Conservation (phyloP, 352 stramenopile species). For the Achlya hypogyna region DNA sequence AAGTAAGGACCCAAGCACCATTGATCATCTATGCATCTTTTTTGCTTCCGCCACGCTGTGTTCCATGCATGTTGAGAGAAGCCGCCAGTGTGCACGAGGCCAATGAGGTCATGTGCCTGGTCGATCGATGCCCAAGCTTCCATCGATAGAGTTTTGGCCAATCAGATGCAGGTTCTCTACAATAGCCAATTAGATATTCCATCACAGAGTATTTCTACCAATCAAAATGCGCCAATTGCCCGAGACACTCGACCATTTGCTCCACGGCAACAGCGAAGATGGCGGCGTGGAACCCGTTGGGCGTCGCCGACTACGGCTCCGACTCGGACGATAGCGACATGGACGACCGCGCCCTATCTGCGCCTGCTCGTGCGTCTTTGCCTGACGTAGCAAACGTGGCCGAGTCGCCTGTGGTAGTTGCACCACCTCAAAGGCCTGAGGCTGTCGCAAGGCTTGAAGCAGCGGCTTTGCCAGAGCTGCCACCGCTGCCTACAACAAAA, state of each 20-base stretch:
- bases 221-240: neutral
- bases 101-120: no score
- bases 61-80: no score
- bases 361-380: neutral
- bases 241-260: neutral
- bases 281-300: slow-evolving; percentile 29
- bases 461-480: neutral
- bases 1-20: no score
- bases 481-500: slow-evolving; percentile 24
- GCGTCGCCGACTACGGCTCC: slow-evolving; percentile 28
- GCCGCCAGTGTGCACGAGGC: no score
- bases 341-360: neutral
- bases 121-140: no score
- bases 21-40: no score
- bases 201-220: neutral
- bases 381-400: no score
- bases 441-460: slow-evolving; percentile 17
- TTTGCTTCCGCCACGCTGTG: no score
- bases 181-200: no score
- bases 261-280: neutral
- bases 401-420: neutral
- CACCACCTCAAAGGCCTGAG: slow-evolving; percentile 24
- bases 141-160: no score
- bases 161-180: no score
- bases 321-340: slow-evolving; percentile 31